These are phyloP conservation scores for Tricholoma bakamatsutake DNA, from an alignment of 768 basidiomycete species.

Conservation along the genomic window DNA sequence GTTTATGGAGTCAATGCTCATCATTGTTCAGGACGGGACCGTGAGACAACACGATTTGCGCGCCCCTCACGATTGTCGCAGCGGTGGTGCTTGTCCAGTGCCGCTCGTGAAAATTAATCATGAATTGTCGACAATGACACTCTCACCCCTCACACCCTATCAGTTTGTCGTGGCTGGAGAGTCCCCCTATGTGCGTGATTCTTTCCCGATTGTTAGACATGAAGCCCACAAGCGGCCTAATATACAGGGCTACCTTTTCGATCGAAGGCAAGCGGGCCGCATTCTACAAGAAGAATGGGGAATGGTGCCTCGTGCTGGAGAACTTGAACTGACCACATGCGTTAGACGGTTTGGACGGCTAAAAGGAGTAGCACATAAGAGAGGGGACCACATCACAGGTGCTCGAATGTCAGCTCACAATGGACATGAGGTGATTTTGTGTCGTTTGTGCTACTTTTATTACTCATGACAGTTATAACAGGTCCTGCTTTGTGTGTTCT, in stretches of 20 bases:
- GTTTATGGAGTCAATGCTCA: neutral
- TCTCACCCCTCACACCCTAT: constrained; percentile 76
- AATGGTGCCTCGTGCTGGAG: constrained; percentile 32
- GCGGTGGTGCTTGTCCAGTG: constrained; percentile 51
- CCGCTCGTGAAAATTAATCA: constrained; percentile 63
- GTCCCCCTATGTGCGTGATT: constrained; percentile 58
- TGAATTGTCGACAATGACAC: constrained; percentile 65
- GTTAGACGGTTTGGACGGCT: constrained; percentile 72
- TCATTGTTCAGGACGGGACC: constrained; percentile 59
- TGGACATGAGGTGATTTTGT: constrained; percentile 61
- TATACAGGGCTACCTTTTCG: constrained; percentile 74
- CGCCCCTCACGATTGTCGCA: constrained; percentile 56
- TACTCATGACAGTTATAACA: constrained; percentile 18
- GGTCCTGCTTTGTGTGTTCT: constrained; percentile 58
- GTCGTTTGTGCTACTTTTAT: neutral
- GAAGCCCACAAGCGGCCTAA: neutral
- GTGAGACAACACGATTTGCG: constrained; percentile 87
- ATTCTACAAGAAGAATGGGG: constrained; percentile 69
- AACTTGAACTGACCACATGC: constrained; percentile 61
- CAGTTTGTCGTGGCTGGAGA: constrained; percentile 84
- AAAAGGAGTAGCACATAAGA: constrained; percentile 17
- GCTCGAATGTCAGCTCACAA: constrained; percentile 64
- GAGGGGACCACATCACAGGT: constrained; percentile 67
- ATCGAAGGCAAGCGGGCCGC: constrained; percentile 67
- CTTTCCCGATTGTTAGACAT: neutral